A percentile compares a stretch with the other conserved stretches of the same genome.
Evolutionary conservation across 805 yeast species (phyloP).

Genomic region (Cyberlindnera euphorbiiphila): DNA sequence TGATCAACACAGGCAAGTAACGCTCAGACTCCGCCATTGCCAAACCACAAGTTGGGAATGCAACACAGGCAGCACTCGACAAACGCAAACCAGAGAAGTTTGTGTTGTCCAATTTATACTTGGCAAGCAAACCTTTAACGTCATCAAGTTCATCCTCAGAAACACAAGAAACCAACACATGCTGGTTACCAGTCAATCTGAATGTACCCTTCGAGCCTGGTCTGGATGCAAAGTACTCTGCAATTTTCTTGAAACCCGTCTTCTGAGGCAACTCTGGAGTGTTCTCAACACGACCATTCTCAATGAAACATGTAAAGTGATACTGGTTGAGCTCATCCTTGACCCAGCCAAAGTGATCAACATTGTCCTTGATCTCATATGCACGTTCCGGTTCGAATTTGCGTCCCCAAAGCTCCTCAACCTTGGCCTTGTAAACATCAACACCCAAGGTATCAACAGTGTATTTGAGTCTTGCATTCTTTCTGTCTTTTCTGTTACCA

Average conservation of each 20-base stretch:
- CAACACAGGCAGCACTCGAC: slow-evolving; percentile 95
- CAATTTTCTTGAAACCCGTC: slow-evolving; percentile 77
- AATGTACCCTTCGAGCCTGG: slow-evolving; percentile 71
- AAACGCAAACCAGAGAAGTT: slow-evolving; percentile 79
- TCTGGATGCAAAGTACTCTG: slow-evolving; percentile 50
- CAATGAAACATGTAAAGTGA: slow-evolving; percentile 92
- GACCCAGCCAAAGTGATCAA: slow-evolving; percentile 92
- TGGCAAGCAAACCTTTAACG: slow-evolving; percentile 59
- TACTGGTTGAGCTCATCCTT: slow-evolving; percentile 78
- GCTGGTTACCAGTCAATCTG: slow-evolving; percentile 95
- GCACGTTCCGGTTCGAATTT: slow-evolving; percentile 66
- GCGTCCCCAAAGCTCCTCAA: slow-evolving; percentile 79
- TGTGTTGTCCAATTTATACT: slow-evolving; percentile 81
- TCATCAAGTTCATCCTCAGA: slow-evolving; percentile 61
- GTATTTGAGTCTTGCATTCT: slow-evolving; percentile 96
- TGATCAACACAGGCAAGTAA: slow-evolving; percentile 70
- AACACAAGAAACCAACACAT: slow-evolving; percentile 71
- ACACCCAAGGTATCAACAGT: slow-evolving; percentile 94
- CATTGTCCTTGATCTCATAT: slow-evolving; percentile 78
- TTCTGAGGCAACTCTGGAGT: slow-evolving; percentile 87
- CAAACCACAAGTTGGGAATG: slow-evolving; percentile 96
- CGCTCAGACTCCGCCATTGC: slow-evolving; percentile 99
- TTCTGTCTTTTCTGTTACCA: slow-evolving; percentile 95
- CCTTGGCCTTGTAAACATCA: slow-evolving; percentile 72
- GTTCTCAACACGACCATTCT: slow-evolving; percentile 95